Percentiles rank a stretch among this genome's conserved stretches.
Evolutionary conservation across 371 early-diverging fungal species (phyloP).

Genomic region (Mucor indicus): DNA sequence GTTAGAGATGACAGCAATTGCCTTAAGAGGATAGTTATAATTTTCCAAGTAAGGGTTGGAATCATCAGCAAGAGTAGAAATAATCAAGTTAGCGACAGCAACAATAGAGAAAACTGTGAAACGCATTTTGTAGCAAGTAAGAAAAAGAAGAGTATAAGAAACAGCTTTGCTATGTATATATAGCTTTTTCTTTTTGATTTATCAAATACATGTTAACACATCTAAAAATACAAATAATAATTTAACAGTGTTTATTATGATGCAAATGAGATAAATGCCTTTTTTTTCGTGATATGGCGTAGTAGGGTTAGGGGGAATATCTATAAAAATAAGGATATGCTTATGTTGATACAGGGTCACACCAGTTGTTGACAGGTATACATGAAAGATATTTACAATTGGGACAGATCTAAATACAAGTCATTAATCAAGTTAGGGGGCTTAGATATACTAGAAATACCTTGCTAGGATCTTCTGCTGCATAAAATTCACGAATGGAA

Average conservation of each 20-base stretch:
- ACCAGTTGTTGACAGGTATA: constrained; percentile 34
- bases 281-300: no score
- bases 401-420: constrained; percentile 49
- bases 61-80: neutral
- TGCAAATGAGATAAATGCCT: no score
- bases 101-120: constrained; percentile 5
- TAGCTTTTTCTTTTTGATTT: no score
- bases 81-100: neutral
- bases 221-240: no score
- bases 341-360: constrained; percentile 15
- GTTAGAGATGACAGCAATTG: constrained; percentile 62
- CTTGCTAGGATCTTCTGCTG: constrained; percentile 34
- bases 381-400: constrained; percentile 21
- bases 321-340: neutral
- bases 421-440: no score
- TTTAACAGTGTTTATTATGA: no score
- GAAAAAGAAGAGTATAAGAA: no score
- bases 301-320: neutral
- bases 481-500: constrained; percentile 48
- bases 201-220: no score
- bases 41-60: neutral
- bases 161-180: no score
- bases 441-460: constrained; percentile 17
- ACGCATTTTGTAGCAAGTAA: constrained; percentile 9
- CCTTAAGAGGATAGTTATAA: constrained; percentile 54